Base-by-base conservation (phyloP, 768 basidiomycete species). In the Podaxis sp. region DNA sequence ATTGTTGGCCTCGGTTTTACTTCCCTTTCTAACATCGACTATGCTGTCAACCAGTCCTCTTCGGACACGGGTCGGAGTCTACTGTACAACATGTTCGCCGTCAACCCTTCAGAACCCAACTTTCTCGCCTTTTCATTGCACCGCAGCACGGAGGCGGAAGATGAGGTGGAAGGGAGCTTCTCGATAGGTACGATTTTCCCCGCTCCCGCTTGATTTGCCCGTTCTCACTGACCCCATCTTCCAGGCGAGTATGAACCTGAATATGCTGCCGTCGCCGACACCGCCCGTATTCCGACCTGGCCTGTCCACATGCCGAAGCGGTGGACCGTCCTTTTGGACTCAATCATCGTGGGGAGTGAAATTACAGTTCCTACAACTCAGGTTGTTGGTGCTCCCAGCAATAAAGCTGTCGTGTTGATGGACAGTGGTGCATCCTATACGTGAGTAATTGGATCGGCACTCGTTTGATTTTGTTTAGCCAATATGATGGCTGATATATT, bases 371-470 rank as follows among this genome's bases (percentile, higher is more conserved):
- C 90, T 10, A 80, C 79, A 2, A 87, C 82, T 23, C 73, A 70
- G 5, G 83, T 92, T 27, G 47, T 70, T 3, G 77, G 75, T 32
- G 91, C 82, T 1, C 89, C 91, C 5, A 74, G 76, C 35, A 85
- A 87, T 65, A 86, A 86, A 66, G 90, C 89, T 5, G 90, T 93
- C 50, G 82, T 84, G 23, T 75, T 91, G 35, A 79, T 94, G 57
- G 92, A 94, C 70, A 92, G 83, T 61, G 92, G 92, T 5, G 87
- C 92, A 3, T 91, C 91, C 2, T 91, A 85, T 70, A 86, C 89
- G 87, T 90, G 69, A 61, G 89, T 68, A 36, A 32, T 16, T 44
- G 56, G 13, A 28, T n/a, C 13, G 32, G 46, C 32, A 36, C 35
- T 25, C 27, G 11, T 37, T 13, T 44, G 32, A 38, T 47, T 16